Percentiles rank a stretch among this genome's conserved stretches.
phyloP scores from a whole-genome alignment of 1,284 basidiomycete genomes.

The Cutaneotrichosporon daszewskae region DNA sequence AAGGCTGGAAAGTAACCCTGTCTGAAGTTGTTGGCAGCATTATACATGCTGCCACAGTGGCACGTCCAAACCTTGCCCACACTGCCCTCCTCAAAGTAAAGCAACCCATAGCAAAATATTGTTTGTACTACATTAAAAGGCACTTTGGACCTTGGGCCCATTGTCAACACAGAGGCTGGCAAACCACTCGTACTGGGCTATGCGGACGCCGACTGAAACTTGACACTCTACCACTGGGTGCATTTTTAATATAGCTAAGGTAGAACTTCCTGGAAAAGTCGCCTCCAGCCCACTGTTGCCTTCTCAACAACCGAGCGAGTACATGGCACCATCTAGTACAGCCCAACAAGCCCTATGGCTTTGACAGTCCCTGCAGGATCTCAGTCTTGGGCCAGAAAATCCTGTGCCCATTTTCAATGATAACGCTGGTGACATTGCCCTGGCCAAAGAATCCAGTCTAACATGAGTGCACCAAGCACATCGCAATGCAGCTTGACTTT shows the following conservation, averaged over 20 bases:
- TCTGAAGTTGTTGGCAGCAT: conserved; percentile 9
- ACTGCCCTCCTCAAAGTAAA: conserved; percentile 24
- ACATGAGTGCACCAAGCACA: too few relatives aligned
- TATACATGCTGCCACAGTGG: conserved; percentile 16
- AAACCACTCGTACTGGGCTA: conserved; percentile 8
- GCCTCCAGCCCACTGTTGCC: conserved; percentile 24
- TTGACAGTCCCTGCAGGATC: not conserved
- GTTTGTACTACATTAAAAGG: conserved; percentile 20
- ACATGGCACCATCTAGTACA: conserved; percentile 14
- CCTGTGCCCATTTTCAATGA: too few relatives aligned
- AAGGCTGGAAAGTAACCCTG: conserved; percentile 3
- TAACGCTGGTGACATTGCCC: too few relatives aligned
- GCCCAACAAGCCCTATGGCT: conserved; percentile 11
- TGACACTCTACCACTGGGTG: conserved; percentile 28
- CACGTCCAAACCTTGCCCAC: conserved; percentile 21
- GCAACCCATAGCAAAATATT: conserved; percentile 19
- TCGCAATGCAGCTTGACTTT: too few relatives aligned
- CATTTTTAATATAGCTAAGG: conserved; percentile 18
- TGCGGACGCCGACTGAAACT: conserved; percentile 21
- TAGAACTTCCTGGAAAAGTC: conserved; percentile 20
- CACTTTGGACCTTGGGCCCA: conserved; percentile 10
- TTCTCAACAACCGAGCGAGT: conserved; percentile 23
- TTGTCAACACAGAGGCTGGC: too few relatives aligned
- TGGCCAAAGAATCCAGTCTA: too few relatives aligned
- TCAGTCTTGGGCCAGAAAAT: too few relatives aligned